phyloP scores from a whole-genome alignment of 257 asterid genomes.

The Solanum habrochaites region DNA sequence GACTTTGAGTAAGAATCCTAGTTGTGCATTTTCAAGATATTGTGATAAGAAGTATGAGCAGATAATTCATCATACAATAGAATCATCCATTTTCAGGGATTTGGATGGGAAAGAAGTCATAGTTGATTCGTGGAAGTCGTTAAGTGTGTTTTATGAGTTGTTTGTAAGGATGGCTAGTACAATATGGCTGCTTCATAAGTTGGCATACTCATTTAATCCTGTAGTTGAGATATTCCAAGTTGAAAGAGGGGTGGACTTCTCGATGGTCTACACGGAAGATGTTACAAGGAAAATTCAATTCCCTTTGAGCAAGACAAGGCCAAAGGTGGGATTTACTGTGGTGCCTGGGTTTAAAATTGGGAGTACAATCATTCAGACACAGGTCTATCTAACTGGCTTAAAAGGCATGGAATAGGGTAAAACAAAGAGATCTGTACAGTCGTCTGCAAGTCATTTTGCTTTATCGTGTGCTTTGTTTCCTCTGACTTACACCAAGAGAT shows the following conservation, averaged over 20 bases:
- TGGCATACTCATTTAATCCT: slow-evolving; percentile 67
- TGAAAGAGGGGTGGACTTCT: slow-evolving; percentile 63
- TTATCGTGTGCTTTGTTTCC: not conserved
- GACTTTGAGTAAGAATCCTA: slow-evolving; percentile 50
- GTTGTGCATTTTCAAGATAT: slow-evolving; percentile 58
- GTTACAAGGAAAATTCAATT: slow-evolving; percentile 32
- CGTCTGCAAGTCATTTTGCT: not conserved
- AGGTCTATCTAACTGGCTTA: slow-evolving; percentile 55
- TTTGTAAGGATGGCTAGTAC: slow-evolving; percentile 92
- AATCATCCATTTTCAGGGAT: slow-evolving; percentile 65
- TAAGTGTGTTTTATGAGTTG: slow-evolving; percentile 66
- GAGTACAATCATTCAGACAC: slow-evolving; percentile 61
- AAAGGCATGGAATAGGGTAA: slow-evolving; percentile 22
- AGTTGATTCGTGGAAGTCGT: slow-evolving; percentile 78
- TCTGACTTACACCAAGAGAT: not conserved
- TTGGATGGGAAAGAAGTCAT: slow-evolving; percentile 70
- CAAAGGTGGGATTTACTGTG: slow-evolving; percentile 74
- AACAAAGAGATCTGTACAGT: not conserved
- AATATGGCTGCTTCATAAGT: slow-evolving; percentile 79
- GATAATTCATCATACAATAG: slow-evolving; percentile 87
- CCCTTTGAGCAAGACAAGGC: slow-evolving; percentile 26
- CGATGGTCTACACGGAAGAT: slow-evolving; percentile 85
- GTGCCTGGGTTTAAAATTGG: slow-evolving; percentile 90
- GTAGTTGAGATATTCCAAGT: slow-evolving; percentile 79
- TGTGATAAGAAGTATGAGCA: slow-evolving; percentile 78